Base-by-base conservation (phyloP, 202 grass and related monocot species). In the Eragrostis tef region DNA sequence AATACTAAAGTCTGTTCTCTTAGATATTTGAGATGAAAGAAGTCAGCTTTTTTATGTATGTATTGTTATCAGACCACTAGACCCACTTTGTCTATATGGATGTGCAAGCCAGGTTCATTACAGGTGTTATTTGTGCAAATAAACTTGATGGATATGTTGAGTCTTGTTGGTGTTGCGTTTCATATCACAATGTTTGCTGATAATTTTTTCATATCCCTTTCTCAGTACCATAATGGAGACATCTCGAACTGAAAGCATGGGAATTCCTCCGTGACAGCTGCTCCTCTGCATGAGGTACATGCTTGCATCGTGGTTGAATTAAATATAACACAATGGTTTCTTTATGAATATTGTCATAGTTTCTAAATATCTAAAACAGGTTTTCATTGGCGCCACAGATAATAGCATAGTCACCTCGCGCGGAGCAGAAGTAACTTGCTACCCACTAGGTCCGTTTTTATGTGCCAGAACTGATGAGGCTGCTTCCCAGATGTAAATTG, bases 141-240 rank as follows among this genome's bases (percentile, higher is more conserved):
- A 29, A 48, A 62, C 25, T 29, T 62, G 19, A 20, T 54, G 26
- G 24, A 31, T 36, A 24, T 24, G 21, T 24, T 39, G 34, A 24
- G 7, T 47, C 14, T 15, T 0, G 2, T 62, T 58, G 29, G 0
- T 4, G 22, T 57, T 11, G 47, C 57, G 8, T 86, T 78, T 68
- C 46, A n/a, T 47, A 64, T 57, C 26, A 42, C 26, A 42, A 42
- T 34, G 15, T 9, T 86, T 44, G 45, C 20, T 86, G 48, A 79
- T 50, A 59, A 2, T 57, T 14, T 36, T 78, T 6, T 61, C 21
- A 11, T 58, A 71, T 46, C 42, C 14, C 63, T 59, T 85, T 45
- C 76, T 13, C 68, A 97, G 94, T 97, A 88, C 74, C 87, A 91
- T 86, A 97, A 97, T 60, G 91, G 94, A 22, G 84, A 93, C 61